phyloP scores from a whole-genome alignment of 495 filamentous ascomycete species.

The Xylaria sp. region DNA sequence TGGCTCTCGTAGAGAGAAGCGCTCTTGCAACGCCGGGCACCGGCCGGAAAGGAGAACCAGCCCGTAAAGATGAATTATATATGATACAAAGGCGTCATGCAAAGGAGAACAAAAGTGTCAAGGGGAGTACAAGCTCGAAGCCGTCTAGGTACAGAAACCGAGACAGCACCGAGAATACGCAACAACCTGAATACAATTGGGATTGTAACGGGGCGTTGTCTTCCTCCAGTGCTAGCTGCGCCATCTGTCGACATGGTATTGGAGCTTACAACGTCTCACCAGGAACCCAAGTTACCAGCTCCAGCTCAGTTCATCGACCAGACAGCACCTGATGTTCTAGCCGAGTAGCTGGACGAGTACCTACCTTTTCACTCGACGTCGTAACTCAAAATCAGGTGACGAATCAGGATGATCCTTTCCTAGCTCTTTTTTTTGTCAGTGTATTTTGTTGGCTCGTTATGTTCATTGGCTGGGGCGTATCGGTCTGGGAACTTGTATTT shows the following conservation, averaged over 20 bases:
- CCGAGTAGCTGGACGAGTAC: neutral
- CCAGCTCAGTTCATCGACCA: neutral
- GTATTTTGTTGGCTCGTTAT: constrained; percentile 14
- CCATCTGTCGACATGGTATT: neutral
- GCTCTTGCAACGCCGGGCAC: constrained; percentile 19
- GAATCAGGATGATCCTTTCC: constrained; percentile 5
- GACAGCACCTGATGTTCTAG: neutral
- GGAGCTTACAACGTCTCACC: neutral
- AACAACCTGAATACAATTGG: too few relatives aligned
- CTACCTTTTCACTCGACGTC: constrained; percentile 1
- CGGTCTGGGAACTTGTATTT: constrained; percentile 25
- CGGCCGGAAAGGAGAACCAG: neutral
- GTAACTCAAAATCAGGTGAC: neutral
- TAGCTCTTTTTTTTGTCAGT: constrained; percentile 1
- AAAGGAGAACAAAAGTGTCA: neutral
- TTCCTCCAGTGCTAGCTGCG: neutral
- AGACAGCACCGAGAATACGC: too few relatives aligned
- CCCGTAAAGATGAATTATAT: neutral
- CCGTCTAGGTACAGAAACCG: too few relatives aligned
- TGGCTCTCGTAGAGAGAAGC: constrained; percentile 45
- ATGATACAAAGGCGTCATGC: constrained; percentile 1
- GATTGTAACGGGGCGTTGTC: too few relatives aligned
- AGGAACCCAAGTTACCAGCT: neutral
- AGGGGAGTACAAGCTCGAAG: neutral
- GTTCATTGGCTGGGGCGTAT: constrained; percentile 28